phyloP scores from a whole-genome alignment of 371 early-diverging fungal genomes.

The Dinochytrium kinnereticum region DNA sequence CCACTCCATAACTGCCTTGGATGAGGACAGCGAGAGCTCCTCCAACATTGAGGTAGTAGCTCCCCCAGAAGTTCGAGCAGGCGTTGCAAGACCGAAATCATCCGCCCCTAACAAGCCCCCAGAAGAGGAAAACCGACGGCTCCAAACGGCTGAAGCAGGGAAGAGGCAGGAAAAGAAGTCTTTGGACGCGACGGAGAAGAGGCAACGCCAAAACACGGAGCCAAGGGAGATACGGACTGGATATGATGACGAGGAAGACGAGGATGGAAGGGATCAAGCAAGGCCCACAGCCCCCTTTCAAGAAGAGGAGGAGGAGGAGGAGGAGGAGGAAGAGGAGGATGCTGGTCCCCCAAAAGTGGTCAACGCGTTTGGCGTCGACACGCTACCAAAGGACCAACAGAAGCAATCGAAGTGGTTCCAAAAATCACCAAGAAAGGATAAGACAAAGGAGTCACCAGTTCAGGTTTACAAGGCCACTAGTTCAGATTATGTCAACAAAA shows the following conservation, averaged over 20 bases:
- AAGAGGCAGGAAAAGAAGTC: neutral
- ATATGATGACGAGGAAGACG: conserved; percentile 5
- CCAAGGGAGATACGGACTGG: neutral
- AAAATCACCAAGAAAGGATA: neutral
- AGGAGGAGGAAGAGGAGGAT: conserved; percentile 13
- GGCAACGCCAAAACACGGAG: neutral
- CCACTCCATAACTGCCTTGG: neutral
- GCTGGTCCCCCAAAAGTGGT: conserved; percentile 1
- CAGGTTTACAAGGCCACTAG: neutral
- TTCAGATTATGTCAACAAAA: neutral
- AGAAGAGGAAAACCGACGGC: neutral
- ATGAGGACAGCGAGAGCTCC: neutral
- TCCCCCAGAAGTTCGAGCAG: no score
- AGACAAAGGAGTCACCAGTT: neutral
- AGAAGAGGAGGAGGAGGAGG: neutral
- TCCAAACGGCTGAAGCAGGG: neutral
- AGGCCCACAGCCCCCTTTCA: neutral
- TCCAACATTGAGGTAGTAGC: neutral
- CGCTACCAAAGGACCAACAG: neutral
- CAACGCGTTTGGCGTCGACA: conserved; percentile 12
- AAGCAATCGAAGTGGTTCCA: neutral
- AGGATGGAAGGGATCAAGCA: neutral
- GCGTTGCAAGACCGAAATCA: neutral
- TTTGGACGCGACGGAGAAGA: neutral
- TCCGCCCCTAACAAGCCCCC: neutral